Percentiles rank a stretch among this genome's conserved stretches.
These are phyloP conservation scores for Antrodiella citrinella DNA, from an alignment of 768 basidiomycete species.

Conservation along the genomic window DNA sequence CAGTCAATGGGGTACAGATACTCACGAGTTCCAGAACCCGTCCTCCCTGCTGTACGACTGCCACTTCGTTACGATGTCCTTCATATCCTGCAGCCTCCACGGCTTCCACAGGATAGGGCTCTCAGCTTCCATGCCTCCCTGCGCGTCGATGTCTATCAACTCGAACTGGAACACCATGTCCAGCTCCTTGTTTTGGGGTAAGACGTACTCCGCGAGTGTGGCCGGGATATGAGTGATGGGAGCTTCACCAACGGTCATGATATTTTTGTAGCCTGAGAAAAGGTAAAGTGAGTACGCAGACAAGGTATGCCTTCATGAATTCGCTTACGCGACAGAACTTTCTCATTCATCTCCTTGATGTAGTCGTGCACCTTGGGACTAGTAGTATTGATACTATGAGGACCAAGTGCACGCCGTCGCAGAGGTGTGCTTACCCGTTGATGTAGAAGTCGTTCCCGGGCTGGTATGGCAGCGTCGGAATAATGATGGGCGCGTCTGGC, in stretches of 20 bases:
- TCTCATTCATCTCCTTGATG: conserved; percentile 54
- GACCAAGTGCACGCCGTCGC: conserved; percentile 3
- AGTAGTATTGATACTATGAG: no score
- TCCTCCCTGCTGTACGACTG: conserved; percentile 47
- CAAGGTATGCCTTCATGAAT: no score
- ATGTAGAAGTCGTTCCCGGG: conserved; percentile 44
- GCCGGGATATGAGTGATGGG: conserved; percentile 48
- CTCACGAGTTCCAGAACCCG: conserved; percentile 63
- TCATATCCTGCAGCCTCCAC: conserved; percentile 49
- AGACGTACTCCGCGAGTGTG: conserved; percentile 46
- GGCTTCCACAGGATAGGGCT: conserved; percentile 32
- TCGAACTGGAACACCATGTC: conserved; percentile 65
- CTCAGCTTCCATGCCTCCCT: conserved; percentile 22
- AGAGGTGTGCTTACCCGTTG: conserved; percentile 39
- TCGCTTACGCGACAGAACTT: conserved; percentile 50
- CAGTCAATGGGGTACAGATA: no score
- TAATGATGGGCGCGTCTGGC: conserved; percentile 56
- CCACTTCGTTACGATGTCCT: conserved; percentile 38
- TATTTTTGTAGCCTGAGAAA: conserved; percentile 34
- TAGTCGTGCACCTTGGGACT: conserved; percentile 64
- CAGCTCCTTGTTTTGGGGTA: conserved; percentile 50
- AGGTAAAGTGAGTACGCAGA: neutral
- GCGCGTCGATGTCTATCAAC: conserved; percentile 47
- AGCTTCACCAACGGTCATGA: conserved; percentile 63
- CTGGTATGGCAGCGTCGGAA: conserved; percentile 44